Percentiles rank a stretch among this genome's conserved stretches.
phyloP scores from a whole-genome alignment of 2,329 filamentous ascomycete species.

The Epichloe scottii region DNA sequence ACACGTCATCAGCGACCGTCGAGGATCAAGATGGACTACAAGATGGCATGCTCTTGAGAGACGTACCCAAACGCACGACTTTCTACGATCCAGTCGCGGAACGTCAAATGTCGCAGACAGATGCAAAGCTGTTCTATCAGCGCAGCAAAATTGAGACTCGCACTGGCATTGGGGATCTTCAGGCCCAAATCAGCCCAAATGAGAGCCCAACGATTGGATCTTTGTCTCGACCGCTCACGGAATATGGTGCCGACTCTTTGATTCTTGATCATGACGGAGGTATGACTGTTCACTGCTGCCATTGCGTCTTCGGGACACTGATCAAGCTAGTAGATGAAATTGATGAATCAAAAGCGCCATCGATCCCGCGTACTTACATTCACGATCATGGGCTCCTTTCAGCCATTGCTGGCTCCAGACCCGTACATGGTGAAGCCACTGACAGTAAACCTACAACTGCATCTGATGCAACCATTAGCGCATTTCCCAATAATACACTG shows the following conservation, averaged over 20 bases:
- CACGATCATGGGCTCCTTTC: not conserved
- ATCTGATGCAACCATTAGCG: slow-evolving; percentile 34
- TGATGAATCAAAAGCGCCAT: slow-evolving; percentile 4
- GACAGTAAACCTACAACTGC: slow-evolving; percentile 31
- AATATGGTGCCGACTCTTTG: slow-evolving; percentile 24
- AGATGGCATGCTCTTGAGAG: slow-evolving; percentile 48
- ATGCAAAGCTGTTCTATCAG: slow-evolving; percentile 94
- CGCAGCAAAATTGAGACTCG: slow-evolving; percentile 57
- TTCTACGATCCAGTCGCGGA: slow-evolving; percentile 91
- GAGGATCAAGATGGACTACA: slow-evolving; percentile 23
- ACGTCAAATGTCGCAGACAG: slow-evolving; percentile 85
- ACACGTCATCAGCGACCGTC: slow-evolving; percentile 4
- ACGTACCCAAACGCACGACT: slow-evolving; percentile 59
- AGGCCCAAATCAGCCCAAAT: slow-evolving; percentile 30
- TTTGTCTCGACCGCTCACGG: slow-evolving; percentile 21
- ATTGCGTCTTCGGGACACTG: not conserved
- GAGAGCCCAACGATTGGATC: slow-evolving; percentile 33
- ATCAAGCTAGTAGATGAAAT: slow-evolving; percentile 6
- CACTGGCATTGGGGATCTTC: slow-evolving; percentile 17
- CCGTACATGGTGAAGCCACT: slow-evolving; percentile 23
- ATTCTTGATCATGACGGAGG: slow-evolving; percentile 18
- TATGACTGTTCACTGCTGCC: slow-evolving; percentile 6
- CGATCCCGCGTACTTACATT: not conserved
- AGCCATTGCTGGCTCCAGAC: slow-evolving; percentile 13
- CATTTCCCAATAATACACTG: slow-evolving; percentile 50